Evolutionary conservation across 345 rosid genomes (phyloP).

Genomic region (Populus pruinosa): DNA sequence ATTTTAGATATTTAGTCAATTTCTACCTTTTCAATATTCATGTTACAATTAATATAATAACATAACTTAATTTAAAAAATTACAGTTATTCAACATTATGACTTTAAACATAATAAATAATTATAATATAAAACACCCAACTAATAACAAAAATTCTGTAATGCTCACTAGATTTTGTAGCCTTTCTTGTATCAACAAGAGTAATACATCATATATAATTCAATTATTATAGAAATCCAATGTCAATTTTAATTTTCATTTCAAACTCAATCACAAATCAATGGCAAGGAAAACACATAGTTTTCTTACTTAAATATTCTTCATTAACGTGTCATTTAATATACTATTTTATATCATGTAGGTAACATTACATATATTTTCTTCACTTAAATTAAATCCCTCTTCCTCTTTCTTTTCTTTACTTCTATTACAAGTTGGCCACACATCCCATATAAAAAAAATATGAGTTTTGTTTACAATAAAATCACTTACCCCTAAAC

Average conservation of each 20-base stretch:
- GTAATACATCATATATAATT: not conserved
- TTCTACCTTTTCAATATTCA: not conserved
- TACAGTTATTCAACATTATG: rapidly evolving
- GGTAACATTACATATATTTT: not conserved
- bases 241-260: rapidly evolving
- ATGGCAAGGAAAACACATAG: not conserved
- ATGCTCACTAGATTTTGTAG: rapidly evolving
- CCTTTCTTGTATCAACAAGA: rapidly evolving
- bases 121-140: rapidly evolving
- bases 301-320: not conserved
- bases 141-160: rapidly evolving
- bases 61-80: not conserved
- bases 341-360: not conserved
- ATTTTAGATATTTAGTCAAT: rapidly evolving
- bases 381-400: not conserved
- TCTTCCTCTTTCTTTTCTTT: rapidly evolving
- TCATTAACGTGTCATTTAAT: not conserved
- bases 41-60: not conserved
- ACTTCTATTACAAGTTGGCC: too few species aligned
- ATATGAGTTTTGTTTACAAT: not conserved
- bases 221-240: not conserved
- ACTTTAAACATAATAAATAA: not conserved
- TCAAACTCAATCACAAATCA: not conserved
- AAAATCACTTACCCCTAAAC: not conserved
- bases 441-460: too few species aligned